A percentile compares a stretch with the other conserved stretches of the same genome.
Evolutionary conservation across 192 early-diverging fungal genomes (phyloP).

Genomic region (Podila verticillata): DNA sequence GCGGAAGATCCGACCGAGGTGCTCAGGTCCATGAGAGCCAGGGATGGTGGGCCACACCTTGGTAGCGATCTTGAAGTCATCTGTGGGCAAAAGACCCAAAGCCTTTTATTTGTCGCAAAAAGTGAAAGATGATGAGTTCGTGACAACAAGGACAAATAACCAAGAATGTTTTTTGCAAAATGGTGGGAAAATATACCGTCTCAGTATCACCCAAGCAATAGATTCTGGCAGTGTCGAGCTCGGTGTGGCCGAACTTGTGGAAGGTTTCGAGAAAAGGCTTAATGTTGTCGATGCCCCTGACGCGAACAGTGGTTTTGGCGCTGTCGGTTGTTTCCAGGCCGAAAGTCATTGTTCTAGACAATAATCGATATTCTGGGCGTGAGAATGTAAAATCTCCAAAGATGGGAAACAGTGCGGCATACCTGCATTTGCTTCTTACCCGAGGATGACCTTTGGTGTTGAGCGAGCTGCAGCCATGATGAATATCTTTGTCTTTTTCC

Average conservation of each 20-base stretch:
- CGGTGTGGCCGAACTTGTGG: constrained; percentile 19
- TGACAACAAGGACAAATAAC: background rate
- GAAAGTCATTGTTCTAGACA: constrained; percentile 42
- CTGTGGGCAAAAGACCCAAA: constrained; percentile 17
- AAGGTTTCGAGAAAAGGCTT: constrained; percentile 23
- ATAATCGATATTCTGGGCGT: background rate
- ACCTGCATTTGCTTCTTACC: background rate
- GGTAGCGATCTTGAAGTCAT: constrained; percentile 59
- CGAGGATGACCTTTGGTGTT: constrained; percentile 24
- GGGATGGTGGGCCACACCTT: constrained; percentile 62
- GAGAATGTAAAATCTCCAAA: background rate
- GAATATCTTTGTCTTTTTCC: background rate
- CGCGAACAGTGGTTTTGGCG: constrained; percentile 9
- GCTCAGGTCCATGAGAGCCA: constrained; percentile 54
- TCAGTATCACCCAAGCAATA: constrained; percentile 64
- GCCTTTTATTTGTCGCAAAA: constrained; percentile 9
- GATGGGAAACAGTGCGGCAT: background rate
- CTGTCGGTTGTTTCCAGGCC: constrained; percentile 15
- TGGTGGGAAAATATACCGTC: background rate
- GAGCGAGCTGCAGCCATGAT: constrained; percentile 1
- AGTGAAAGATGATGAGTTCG: background rate
- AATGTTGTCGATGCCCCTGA: constrained; percentile 22
- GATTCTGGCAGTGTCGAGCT: constrained; percentile 54
- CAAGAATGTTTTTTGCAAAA: background rate
- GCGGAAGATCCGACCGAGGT: constrained; percentile 29